Evolutionary conservation across 2,329 filamentous ascomycete species (phyloP), one percentile per base, ranked within the genome.

Genomic region (Aspergillus pseudoterreus): DNA sequence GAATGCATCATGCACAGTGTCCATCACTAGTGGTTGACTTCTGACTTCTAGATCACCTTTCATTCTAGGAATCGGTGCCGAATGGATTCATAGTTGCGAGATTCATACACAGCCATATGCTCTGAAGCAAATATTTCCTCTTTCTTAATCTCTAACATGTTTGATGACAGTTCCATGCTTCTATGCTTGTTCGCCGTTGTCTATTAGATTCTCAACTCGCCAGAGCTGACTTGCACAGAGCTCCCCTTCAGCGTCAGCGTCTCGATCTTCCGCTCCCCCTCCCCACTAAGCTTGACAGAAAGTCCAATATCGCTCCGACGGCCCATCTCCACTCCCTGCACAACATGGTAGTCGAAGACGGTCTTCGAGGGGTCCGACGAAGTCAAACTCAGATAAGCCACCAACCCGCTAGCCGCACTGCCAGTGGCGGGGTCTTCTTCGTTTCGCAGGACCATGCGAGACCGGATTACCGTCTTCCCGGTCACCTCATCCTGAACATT

Each of bases 301-400:
- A 74, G 59, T 6, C 63, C 66, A 47, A 74, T 73, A 51, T 72
- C 70, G 59, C 68, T 71, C 6, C 67, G 59, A 57, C 83, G 70
- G 5, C 83, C 84, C 80, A 87, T 86, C 69, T 88, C 84, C 9
- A 86, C 82, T 0, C 84, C 85, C 70, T 88, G 85, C 52, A 80
- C 80, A 55, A 87, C 71, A 51, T 77, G 72, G 57, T 80, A 84
- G 49, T 66, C 66, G 21, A 64, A 66, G 43, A 54, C 54, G 22
- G 39, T 10, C 39, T 59, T 15, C 2, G 27, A 4, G 9, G 32
- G 47, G 19, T 61, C 65, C n/a, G 64, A 65, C 47, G 71, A 71
- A n/a, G 66, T 65, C 47, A 80, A 62, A 4, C 78, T 74, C 54
- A 87, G 69, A 60, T 81, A 85, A 49, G 76, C 71, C 17, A 74